Percentiles rank a stretch among this genome's conserved stretches.
phyloP scores from a whole-genome alignment of 768 basidiomycete species.

The Xerocomus spinulosus region DNA sequence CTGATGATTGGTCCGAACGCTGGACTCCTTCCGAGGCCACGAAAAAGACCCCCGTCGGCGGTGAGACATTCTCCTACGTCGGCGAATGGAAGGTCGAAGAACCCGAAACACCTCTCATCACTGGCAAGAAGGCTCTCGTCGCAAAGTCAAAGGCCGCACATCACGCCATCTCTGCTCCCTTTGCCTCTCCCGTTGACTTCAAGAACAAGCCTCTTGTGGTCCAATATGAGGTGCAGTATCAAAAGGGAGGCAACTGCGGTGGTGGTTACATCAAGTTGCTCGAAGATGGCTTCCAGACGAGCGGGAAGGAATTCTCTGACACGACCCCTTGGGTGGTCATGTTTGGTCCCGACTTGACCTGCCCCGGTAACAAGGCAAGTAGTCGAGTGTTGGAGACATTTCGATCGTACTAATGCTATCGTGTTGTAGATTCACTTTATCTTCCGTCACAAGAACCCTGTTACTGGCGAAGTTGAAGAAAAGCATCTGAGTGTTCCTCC shows the following conservation, averaged over 20 bases:
- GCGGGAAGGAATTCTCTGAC: constrained; percentile 89
- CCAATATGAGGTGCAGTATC: constrained; percentile 99
- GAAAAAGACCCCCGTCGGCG: constrained; percentile 94
- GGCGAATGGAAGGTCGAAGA: constrained; percentile 97
- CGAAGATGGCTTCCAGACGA: constrained; percentile 89
- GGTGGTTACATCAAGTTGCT: constrained; percentile 98
- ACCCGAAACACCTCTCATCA: constrained; percentile 66
- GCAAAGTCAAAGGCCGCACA: constrained; percentile 97
- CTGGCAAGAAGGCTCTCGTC: constrained; percentile 88
- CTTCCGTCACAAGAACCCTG: constrained; percentile 95
- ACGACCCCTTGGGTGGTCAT: constrained; percentile 93
- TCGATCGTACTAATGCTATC: constrained; percentile 1
- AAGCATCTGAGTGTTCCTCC: constrained; percentile 88
- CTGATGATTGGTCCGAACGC: constrained; percentile 80
- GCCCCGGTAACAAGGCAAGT: constrained; percentile 82
- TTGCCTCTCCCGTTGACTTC: constrained; percentile 74
- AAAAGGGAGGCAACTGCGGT: constrained; percentile 98
- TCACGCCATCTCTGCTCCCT: constrained; percentile 96
- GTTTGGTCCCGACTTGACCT: constrained; percentile 96
- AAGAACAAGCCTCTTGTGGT: constrained; percentile 83
- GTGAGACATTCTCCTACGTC: constrained; percentile 96
- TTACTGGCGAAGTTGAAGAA: constrained; percentile 91
- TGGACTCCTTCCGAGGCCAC: constrained; percentile 98
- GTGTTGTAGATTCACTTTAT: constrained; percentile 86
- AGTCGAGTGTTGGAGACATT: no score